phyloP scores from a whole-genome alignment of 768 basidiomycete genomes.

The Podaxis pistillaris region DNA sequence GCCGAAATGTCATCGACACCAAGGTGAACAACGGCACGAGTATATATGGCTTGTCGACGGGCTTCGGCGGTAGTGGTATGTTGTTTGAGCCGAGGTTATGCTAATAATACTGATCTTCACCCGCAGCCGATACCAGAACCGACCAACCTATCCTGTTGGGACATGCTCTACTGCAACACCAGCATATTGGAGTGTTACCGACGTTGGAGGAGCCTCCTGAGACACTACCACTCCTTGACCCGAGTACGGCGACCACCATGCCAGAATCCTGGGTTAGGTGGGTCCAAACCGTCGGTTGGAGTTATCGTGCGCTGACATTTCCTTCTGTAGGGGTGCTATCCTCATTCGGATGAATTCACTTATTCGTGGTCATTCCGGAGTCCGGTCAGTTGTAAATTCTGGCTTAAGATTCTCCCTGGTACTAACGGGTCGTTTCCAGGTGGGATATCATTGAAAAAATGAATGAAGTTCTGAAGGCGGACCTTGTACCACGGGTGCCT shows the following conservation, averaged over 20 bases:
- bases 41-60: constrained; percentile 81
- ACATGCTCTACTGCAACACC: constrained; percentile 69
- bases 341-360: constrained; percentile 80
- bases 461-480: constrained; percentile 55
- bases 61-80: constrained; percentile 72
- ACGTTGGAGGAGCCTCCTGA: constrained; percentile 44
- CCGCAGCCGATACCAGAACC: constrained; percentile 70
- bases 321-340: constrained; percentile 59
- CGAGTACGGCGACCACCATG: constrained; percentile 66
- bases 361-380: constrained; percentile 77
- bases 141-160: constrained; percentile 61
- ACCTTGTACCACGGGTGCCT: constrained; percentile 76
- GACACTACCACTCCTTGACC: constrained; percentile 66
- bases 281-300: neutral
- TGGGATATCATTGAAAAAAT: constrained; percentile 77
- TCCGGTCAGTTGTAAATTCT: constrained; percentile 39
- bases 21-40: constrained; percentile 69
- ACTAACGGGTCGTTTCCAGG: constrained; percentile 22
- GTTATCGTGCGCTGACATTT: neutral
- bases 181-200: constrained; percentile 67
- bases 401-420: neutral
- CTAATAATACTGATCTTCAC: constrained; percentile 7
- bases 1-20: constrained; percentile 62
- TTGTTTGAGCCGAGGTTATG: constrained; percentile 13
- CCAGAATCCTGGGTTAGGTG: constrained; percentile 84